These are phyloP conservation scores for Colletotrichum sp. DNA, from an alignment of 2,329 filamentous ascomycete genomes.

Conservation along the genomic window DNA sequence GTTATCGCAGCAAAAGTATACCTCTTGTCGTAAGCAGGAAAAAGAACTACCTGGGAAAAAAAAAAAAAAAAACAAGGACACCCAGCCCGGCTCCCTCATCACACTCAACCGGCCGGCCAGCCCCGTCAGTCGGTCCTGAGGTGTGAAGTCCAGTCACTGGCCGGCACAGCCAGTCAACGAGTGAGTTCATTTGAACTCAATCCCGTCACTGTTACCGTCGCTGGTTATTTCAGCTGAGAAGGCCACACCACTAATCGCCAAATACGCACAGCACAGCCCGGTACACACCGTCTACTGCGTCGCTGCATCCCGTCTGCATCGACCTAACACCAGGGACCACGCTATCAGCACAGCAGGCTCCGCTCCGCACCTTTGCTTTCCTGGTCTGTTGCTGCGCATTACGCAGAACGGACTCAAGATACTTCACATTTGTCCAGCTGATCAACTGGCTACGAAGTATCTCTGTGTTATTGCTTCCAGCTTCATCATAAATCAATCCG, in stretches of 20 bases:
- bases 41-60: background rate
- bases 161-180: background rate
- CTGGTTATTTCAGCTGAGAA: slow-evolving; percentile 3
- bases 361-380: background rate
- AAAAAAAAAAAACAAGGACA: slow-evolving; percentile 14
- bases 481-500: background rate
- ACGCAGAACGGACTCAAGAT: background rate
- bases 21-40: background rate
- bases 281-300: background rate
- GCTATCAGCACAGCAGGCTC: slow-evolving; percentile 5
- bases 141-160: background rate
- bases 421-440: background rate
- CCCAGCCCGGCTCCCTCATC: slow-evolving; percentile 9
- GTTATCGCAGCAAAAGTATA: background rate
- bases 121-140: background rate
- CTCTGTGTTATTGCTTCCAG: background rate
- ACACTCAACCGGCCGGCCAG: slow-evolving; percentile 2
- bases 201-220: background rate
- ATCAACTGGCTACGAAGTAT: background rate
- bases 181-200: background rate
- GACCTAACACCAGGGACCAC: background rate
- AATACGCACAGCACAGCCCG: background rate
- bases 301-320: background rate
- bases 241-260: background rate
- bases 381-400: background rate